Evolutionary conservation across 2,329 filamentous ascomycete species (phyloP).

Genomic region (Cladophialophora yegresii): DNA sequence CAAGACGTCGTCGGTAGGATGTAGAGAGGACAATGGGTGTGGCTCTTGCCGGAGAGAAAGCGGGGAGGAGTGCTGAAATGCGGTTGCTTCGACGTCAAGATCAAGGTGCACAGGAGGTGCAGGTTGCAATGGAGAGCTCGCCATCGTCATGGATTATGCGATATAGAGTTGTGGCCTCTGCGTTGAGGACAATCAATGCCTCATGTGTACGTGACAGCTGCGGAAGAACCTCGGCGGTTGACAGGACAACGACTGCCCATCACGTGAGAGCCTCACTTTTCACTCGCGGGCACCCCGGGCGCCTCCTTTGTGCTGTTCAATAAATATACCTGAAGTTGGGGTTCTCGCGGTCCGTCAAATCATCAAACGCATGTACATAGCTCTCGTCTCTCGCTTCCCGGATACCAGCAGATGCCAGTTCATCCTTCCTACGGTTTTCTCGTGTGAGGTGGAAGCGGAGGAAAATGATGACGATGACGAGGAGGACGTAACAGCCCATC

Average conservation of each 20-base stretch:
- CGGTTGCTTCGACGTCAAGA: conserved; percentile 1
- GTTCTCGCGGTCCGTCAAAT: conserved; percentile 69
- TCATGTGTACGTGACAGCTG: not conserved
- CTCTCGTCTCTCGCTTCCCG: not conserved
- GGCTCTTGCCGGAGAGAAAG: conserved; percentile 31
- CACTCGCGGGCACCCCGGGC: too few species aligned
- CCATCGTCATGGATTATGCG: conserved; percentile 3
- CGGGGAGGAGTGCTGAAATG: conserved; percentile 32
- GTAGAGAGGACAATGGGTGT: conserved; percentile 20
- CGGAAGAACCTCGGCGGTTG: not conserved
- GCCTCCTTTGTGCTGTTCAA: not conserved
- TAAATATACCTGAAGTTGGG: conserved; percentile 65
- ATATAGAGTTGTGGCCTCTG: conserved; percentile 34
- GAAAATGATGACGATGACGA: not conserved
- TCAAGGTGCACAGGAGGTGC: not conserved
- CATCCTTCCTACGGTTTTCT: not conserved
- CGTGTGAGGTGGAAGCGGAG: not conserved
- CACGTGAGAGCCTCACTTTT: not conserved
- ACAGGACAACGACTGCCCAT: not conserved
- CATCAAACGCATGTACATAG: conserved; percentile 57
- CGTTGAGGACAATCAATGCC: conserved; percentile 33
- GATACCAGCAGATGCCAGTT: not conserved
- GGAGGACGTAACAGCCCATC: not conserved
- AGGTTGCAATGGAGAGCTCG: not conserved
- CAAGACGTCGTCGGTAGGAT: conserved; percentile 7